Evolutionary conservation across 441 rosid genomes (phyloP), one percentile per base, ranked within the genome.

Genomic region (Syzygium syzygioides): DNA sequence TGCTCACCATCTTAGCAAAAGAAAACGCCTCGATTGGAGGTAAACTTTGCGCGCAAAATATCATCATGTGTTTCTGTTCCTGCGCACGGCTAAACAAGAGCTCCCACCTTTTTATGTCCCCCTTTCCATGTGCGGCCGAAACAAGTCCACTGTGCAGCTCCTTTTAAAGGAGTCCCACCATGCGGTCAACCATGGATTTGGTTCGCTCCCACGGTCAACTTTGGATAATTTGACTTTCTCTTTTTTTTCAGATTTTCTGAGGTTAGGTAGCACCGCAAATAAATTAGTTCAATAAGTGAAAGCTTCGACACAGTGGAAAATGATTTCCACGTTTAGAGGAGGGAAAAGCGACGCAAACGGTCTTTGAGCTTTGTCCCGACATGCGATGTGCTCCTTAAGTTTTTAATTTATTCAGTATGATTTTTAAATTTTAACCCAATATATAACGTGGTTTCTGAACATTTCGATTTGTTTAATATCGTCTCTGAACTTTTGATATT

Each of bases 381-480:
- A 7, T 1, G 48, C 2, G 48, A 45, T 1, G 2, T 45, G 9
- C 48, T 45, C 9, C 2, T 1, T 45, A 7, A 45, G 7, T 1
- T 45, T 45, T 45, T 45, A 45, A 45, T 45, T 45, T 45, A 45
- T 45, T 45, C 48, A 45, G 9, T 45, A 0, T 45, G 7, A 9
- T 45, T 0, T 9, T 0, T 45, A 45, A 45, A 45, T 1, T 45
- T 45, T 45, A 45, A 45, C 48, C 7, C 9, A 0, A 45, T 45
- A 9, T 45, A 1, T 45, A 45, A 45, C 8, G 48, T 45, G 9
- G 2, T 7, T 45, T 0, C 9, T 45, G 1, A 45, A 7, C 0
- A 45, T 45, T 45, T 45, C 8, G 48, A 45, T 45, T 45, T 7
- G 10, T 7, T 7, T 9, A 45, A 45, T 45, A 0, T 45, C 48